phyloP scores from a whole-genome alignment of 441 rosid genomes.

The Adansonia madagascariensis region DNA sequence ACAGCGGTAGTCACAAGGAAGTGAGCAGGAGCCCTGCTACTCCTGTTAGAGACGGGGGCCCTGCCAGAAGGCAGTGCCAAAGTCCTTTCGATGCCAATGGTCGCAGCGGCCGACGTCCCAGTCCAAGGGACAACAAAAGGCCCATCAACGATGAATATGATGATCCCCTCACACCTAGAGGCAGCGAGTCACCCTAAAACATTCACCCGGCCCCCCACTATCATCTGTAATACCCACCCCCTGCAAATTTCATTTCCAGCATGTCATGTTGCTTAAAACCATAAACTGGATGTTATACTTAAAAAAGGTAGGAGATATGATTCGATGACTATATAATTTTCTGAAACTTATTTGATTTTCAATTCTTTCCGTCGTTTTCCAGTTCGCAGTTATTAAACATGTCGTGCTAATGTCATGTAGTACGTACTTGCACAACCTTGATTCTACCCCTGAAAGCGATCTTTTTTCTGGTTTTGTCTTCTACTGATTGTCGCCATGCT shows the following conservation, averaged over 20 bases:
- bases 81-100: constrained; percentile 53
- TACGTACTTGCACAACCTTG: too few relatives aligned
- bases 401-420: neutral
- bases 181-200: constrained; percentile 58
- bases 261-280: neutral
- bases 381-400: neutral
- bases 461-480: neutral
- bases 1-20: constrained; percentile 43
- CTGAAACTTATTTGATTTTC: neutral
- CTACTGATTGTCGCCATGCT: neutral
- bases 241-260: neutral
- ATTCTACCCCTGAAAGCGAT: neutral
- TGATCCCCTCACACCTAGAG: constrained; percentile 48
- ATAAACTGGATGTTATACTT: neutral
- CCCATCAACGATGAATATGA: constrained; percentile 56
- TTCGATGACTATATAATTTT: neutral
- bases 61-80: constrained; percentile 35
- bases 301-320: neutral
- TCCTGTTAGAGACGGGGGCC: constrained; percentile 40
- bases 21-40: constrained; percentile 47
- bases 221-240: neutral
- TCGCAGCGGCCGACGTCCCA: constrained; percentile 45
- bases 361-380: neutral
- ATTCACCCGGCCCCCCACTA: neutral
- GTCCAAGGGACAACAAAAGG: constrained; percentile 53